Conservation (phyloP, 139 green algal species). For the Trebouxia sp. region DNA sequence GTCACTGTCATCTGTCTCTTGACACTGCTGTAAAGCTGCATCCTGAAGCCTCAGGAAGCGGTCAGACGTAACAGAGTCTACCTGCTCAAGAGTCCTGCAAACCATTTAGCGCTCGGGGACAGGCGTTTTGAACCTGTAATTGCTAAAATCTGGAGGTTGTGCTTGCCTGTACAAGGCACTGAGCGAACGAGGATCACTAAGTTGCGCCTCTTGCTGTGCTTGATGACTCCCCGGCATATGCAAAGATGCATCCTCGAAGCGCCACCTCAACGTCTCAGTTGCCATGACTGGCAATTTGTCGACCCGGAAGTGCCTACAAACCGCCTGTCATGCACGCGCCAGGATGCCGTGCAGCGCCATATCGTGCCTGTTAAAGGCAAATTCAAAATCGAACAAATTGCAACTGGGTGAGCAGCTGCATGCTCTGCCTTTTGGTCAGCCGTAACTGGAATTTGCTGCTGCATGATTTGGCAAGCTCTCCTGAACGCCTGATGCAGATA, state of each 20-base stretch:
- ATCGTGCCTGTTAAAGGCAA: no score
- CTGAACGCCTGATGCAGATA: no score
- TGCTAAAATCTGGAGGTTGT: background rate
- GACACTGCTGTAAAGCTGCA: conserved; percentile 35
- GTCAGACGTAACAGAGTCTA: background rate
- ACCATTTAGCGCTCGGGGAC: background rate
- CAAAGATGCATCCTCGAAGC: conserved; percentile 21
- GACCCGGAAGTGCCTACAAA: no score
- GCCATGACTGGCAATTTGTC: no score
- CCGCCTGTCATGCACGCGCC: no score
- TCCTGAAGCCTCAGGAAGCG: conserved; percentile 1
- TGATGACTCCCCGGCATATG: conserved; percentile 24
- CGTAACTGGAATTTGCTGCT: no score
- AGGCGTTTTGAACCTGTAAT: no score
- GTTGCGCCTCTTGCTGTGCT: conserved; percentile 33
- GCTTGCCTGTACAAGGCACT: conserved; percentile 33
- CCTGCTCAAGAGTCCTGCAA: background rate
- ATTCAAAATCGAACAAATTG: no score
- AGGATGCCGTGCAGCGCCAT: no score
- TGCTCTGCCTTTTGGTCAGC: no score
- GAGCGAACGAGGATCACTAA: conserved; percentile 14
- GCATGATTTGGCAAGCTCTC: no score
- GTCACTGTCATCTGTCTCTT: conserved; percentile 48
- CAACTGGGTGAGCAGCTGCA: no score
- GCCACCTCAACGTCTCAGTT: background rate